These are phyloP conservation scores for Asclepias syriaca DNA, from an alignment of 257 asterid genomes.

Conservation along the genomic window DNA sequence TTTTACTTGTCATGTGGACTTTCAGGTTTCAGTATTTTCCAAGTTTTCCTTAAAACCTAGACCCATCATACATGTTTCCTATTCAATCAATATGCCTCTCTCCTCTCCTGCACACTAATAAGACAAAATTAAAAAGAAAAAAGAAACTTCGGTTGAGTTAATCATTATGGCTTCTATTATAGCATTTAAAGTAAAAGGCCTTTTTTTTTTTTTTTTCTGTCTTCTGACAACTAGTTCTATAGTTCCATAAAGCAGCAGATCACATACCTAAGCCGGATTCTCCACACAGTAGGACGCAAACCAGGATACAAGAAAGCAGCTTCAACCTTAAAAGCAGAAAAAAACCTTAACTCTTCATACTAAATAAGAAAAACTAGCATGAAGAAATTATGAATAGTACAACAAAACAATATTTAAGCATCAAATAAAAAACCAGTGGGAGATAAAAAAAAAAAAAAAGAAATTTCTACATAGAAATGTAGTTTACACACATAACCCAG, in stretches of 20 bases:
- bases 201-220: background rate
- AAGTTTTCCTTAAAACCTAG: too few species aligned
- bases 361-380: background rate
- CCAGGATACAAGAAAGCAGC: constrained; percentile 96
- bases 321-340: constrained; percentile 55
- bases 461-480: background rate
- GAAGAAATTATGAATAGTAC: background rate
- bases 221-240: background rate
- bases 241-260: background rate
- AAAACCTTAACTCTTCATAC: constrained; percentile 4
- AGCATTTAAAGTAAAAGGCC: background rate
- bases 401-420: background rate
- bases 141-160: background rate
- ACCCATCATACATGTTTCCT: background rate
- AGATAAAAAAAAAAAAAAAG: background rate
- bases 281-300: constrained; percentile 78
- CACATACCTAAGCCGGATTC: constrained; percentile 78
- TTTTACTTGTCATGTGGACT: too few species aligned
- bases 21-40: too few species aligned
- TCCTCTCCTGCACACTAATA: background rate
- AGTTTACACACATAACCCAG: background rate
- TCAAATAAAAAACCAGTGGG: background rate
- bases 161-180: background rate
- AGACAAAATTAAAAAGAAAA: too few species aligned
- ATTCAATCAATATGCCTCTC: background rate